Evolutionary conservation across 768 basidiomycete genomes (phyloP), one percentile per base, ranked within the genome.

Genomic region (Guyanaporus albipodus): DNA sequence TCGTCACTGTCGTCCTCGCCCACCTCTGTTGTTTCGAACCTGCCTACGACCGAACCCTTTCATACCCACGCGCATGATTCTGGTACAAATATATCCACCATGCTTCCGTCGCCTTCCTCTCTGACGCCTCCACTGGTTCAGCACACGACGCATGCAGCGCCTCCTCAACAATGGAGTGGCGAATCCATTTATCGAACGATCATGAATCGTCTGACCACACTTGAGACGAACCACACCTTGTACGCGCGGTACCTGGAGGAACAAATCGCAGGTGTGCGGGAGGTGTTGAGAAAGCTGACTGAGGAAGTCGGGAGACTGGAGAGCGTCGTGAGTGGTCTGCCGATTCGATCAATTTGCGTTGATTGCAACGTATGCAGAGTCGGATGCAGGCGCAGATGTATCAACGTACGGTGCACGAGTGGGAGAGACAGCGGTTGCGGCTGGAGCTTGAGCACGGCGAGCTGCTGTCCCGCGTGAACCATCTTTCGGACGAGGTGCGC

Each of bases 101-200:
- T 44, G 0, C 34, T 43, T 32, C 50, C 49, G n/a, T 32, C 54
- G 6, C 55, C 44, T 6, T 23, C 50, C 23, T 12, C 39, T 11
- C 40, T 48, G 7, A 8, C 24, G 4, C 36, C 40, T 15, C 27
- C 52, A 0, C 15, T 18, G 2, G 37, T 35, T 26, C 53, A 48
- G 28, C 52, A 50, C 32, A 37, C 43, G 5, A 27, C 44, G 4
- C 54, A 55, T 10, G 18, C 36, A 9, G 42, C 33, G 2, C 22
- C 53, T 34, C 22, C 49, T 3, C n/a, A 28, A 6, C 61, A 63
- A 9, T 53, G 63, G 46, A 39, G 56, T 11, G 90, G 89, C 19
- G 96, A 99, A 63, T 94, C 91, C 2, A 93, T 99, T 54, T 98
- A 96, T 58, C 85, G 92, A 8, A 90, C 86, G 11, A 99, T 98